Percentiles rank a stretch among this genome's conserved stretches.
Conservation (phyloP, 2,329 filamentous ascomycete genomes). For the Septoria linicola region DNA sequence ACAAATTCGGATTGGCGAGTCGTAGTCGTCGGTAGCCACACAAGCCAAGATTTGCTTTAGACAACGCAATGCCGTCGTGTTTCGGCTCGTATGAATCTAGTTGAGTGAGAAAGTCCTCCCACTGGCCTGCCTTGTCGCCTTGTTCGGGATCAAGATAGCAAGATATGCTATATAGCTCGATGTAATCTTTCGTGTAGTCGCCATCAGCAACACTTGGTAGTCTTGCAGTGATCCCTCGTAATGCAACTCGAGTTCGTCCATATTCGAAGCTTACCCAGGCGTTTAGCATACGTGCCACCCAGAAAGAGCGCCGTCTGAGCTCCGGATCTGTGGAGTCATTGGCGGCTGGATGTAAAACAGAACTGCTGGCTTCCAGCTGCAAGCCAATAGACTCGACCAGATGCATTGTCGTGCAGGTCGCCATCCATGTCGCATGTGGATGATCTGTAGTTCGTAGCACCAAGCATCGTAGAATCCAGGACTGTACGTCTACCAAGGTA, state of each 20-base stretch:
- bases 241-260: constrained; percentile 53
- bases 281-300: constrained; percentile 57
- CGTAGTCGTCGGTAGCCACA: constrained; percentile 57
- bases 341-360: constrained; percentile 30
- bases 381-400: constrained; percentile 56
- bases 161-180: constrained; percentile 54
- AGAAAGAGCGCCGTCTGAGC: constrained; percentile 41
- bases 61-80: constrained; percentile 36
- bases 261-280: constrained; percentile 61
- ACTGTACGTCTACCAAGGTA: constrained; percentile 45
- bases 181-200: constrained; percentile 50
- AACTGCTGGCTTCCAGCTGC: constrained; percentile 42
- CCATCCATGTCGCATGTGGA: constrained; percentile 58
- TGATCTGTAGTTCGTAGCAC: constrained; percentile 56
- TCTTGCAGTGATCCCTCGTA: constrained; percentile 48
- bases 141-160: constrained; percentile 55
- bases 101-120: constrained; percentile 37
- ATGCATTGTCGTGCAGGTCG: constrained; percentile 59
- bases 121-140: constrained; percentile 32
- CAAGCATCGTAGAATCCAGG: constrained; percentile 54
- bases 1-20: constrained; percentile 50
- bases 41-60: constrained; percentile 57
- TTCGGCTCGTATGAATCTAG: constrained; percentile 34
- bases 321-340: constrained; percentile 30
- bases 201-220: constrained; percentile 43